These are phyloP conservation scores for Vitellaria paradoxa DNA, from an alignment of 179 eudicot species.

Conservation along the genomic window DNA sequence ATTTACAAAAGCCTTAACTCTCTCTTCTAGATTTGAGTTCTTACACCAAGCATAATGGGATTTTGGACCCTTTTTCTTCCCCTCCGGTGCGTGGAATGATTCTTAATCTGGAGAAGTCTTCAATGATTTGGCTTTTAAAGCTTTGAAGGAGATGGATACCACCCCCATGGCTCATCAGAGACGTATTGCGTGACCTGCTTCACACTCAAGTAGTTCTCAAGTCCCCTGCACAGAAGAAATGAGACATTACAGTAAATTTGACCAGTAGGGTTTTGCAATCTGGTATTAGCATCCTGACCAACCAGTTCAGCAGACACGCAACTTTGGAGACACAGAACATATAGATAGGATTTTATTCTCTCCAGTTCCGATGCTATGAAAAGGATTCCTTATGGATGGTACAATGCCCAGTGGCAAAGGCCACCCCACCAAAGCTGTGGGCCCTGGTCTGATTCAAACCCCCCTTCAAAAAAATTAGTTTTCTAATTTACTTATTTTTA, in stretches of 20 bases:
- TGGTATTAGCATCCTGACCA: not conserved
- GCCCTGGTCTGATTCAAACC: too few relatives aligned
- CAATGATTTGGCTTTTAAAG: slow-evolving; percentile 24
- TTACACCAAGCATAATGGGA: not conserved
- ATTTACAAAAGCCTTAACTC: not conserved
- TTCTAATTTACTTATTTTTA: too few relatives aligned
- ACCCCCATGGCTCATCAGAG: slow-evolving; percentile 91
- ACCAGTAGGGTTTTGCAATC: not conserved
- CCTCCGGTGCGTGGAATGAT: not conserved
- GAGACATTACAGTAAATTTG: not conserved
- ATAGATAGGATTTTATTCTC: not conserved
- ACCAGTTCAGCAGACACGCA: not conserved
- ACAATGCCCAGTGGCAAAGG: too few relatives aligned
- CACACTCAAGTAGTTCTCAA: slow-evolving; percentile 81
- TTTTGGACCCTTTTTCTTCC: not conserved
- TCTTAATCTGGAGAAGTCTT: not conserved
- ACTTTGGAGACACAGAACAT: not conserved
- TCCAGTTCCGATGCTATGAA: not conserved
- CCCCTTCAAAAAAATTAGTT: too few relatives aligned
- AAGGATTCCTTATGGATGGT: too few relatives aligned
- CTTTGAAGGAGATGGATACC: slow-evolving; percentile 89
- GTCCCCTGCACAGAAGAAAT: slow-evolving; percentile 60
- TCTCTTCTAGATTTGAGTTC: not conserved
- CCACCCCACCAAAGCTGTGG: too few relatives aligned
- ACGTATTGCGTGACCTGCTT: slow-evolving; percentile 90